These are phyloP conservation scores for Russula brevipes DNA, from an alignment of 768 basidiomycete genomes.

Conservation along the genomic window DNA sequence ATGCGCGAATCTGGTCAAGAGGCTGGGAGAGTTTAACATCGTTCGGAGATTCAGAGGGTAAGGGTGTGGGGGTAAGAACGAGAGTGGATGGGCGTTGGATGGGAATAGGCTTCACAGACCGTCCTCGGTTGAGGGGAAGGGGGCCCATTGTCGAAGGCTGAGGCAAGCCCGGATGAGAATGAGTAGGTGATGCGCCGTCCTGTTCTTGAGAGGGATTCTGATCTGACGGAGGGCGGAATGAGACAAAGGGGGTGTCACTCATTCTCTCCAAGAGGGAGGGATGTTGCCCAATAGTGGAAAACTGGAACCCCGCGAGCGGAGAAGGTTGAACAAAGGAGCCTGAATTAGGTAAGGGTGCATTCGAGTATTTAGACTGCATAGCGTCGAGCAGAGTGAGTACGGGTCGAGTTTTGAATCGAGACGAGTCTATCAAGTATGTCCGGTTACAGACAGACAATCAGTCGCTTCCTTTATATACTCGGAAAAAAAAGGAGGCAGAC, in stretches of 20 bases:
- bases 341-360: background rate
- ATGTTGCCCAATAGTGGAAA: constrained; percentile 11
- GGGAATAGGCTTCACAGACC: background rate
- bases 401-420: background rate
- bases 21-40: background rate
- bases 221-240: background rate
- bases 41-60: background rate
- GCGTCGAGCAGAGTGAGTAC: no score
- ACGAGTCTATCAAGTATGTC: background rate
- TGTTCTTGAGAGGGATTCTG: background rate
- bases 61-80: background rate
- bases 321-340: background rate
- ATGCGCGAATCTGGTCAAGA: background rate
- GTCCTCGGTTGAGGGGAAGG: background rate
- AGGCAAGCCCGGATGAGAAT: background rate
- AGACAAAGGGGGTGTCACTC: background rate
- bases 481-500: background rate
- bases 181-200: background rate
- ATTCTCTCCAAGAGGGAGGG: constrained; percentile 15
- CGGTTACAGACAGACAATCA: background rate
- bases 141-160: background rate
- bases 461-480: background rate
- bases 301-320: constrained; percentile 8
- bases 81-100: background rate
- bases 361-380: background rate